Evolutionary conservation across 768 basidiomycete genomes (phyloP), one percentile per base, ranked within the genome.

Genomic region (Pleurotus platypus): DNA sequence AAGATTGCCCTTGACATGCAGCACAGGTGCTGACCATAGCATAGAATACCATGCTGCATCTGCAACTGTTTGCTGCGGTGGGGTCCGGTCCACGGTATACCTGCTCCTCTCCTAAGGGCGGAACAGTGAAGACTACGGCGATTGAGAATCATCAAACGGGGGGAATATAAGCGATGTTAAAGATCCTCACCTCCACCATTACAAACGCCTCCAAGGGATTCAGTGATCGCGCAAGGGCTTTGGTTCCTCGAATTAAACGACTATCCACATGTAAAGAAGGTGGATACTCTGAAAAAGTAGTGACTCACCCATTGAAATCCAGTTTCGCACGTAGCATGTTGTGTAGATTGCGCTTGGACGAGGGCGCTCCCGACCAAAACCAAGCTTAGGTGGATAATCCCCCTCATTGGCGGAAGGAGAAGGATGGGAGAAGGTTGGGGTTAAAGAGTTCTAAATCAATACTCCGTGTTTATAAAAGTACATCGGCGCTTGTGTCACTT

Each of bases 21-120:
- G 76, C 72, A 61, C 83, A 84, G n/a, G 80, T 79, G 53, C 74
- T 75, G 57, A 80, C 61, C 61, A 82, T 61, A n/a, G 77, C 76
- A 66, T 83, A 84, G 46, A 77, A 76, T 9, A 83, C 78, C 0
- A 80, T 73, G 61, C 76, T 81, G 65, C 82, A 83, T 59, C 66
- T 66, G 63, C 83, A 83, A n/a, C 59, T n/a, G 53, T 76, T 79
- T 13, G 68, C 74, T 20, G 66, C 59, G 6, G 46, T 58, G 27
- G 56, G 11, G 15, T 65, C 64, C 6, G 80, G 79, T 1, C 77
- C 75, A 46, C 69, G 59, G 60, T 79, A 80, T 13, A 71, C 67
- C 24, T 63, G 67, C 26, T 62, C 66, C 4, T 49, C 40, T 2
- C 59, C 62, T 39, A 75, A 57, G 1, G 76, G 66, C 4, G 62